Evolutionary conservation across 148 eudicot species (phyloP).

Genomic region (Rhododendron vialii): DNA sequence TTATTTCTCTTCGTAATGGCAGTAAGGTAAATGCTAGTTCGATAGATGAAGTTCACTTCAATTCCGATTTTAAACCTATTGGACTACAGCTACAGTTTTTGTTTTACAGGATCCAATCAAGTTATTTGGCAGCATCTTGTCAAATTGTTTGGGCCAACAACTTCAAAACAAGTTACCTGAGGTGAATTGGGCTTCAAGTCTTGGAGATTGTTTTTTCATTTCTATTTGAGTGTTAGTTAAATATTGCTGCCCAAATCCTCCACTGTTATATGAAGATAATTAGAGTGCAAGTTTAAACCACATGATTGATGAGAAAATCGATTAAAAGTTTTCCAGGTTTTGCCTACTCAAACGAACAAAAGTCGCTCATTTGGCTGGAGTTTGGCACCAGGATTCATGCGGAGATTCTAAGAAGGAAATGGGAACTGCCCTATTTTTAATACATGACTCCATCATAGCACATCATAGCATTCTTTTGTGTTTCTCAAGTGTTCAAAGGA

Average conservation of each 20-base stretch:
- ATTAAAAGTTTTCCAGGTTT: background rate
- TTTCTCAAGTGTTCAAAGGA: background rate
- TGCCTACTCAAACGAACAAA: background rate
- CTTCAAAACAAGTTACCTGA: slow-evolving; percentile 32
- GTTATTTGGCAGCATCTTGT: slow-evolving; percentile 43
- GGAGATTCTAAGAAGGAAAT: background rate
- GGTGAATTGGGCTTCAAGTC: slow-evolving; percentile 30
- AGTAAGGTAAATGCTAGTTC: slow-evolving; percentile 36
- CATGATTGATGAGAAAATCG: background rate
- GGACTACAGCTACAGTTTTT: background rate
- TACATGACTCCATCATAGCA: background rate
- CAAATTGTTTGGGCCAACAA: slow-evolving; percentile 55
- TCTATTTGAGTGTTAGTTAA: background rate
- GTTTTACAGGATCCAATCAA: slow-evolving; percentile 44
- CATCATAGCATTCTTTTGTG: background rate
- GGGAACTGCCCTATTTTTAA: background rate
- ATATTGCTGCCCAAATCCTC: background rate
- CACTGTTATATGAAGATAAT: background rate
- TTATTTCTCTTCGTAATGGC: slow-evolving; percentile 46
- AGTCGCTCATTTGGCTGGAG: background rate
- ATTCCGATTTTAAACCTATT: too few species aligned
- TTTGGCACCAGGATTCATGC: background rate
- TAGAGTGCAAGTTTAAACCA: background rate
- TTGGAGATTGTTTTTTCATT: background rate
- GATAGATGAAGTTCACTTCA: background rate